Evolutionary conservation across 2,329 filamentous ascomycete species (phyloP).

Genomic region (Geosmithia morbida): DNA sequence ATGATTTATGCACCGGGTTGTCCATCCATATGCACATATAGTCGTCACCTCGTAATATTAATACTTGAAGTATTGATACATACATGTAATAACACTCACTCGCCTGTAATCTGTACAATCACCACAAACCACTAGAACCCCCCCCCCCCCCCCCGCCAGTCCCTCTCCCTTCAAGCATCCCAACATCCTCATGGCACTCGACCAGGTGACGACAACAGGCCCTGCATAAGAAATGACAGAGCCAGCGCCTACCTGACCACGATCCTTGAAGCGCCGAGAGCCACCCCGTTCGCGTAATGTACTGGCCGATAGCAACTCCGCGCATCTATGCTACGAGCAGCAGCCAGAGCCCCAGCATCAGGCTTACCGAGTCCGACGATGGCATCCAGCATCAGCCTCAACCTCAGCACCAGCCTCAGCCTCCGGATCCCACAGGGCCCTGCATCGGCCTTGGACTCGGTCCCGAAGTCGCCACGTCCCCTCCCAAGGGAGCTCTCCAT

Average conservation of each 20-base stretch:
- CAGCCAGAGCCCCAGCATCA: constrained; percentile 36
- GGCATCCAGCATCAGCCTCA: constrained; percentile 24
- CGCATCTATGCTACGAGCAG: constrained; percentile 69
- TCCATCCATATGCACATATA: too few relatives aligned
- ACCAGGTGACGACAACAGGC: neutral
- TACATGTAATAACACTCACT: too few relatives aligned
- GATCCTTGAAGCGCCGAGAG: constrained; percentile 8
- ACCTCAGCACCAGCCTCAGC: neutral
- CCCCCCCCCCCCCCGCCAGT: too few relatives aligned
- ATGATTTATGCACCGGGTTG: too few relatives aligned
- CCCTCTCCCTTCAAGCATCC: too few relatives aligned
- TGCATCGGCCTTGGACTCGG: neutral
- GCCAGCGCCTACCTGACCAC: constrained; percentile 6
- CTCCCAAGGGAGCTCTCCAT: constrained; percentile 4
- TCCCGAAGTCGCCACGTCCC: neutral
- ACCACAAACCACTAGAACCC: neutral
- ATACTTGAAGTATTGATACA: too few relatives aligned
- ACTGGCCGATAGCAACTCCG: constrained; percentile 80
- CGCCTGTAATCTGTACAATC: too few relatives aligned
- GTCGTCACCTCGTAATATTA: too few relatives aligned
- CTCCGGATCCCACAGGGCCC: neutral
- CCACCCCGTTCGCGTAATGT: constrained; percentile 43
- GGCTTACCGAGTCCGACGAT: constrained; percentile 43
- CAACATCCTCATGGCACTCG: neutral
- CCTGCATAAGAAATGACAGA: constrained; percentile 4